These are phyloP conservation scores for Aspergillus viridinutans DNA, from an alignment of 2,329 filamentous ascomycete species.

Conservation along the genomic window DNA sequence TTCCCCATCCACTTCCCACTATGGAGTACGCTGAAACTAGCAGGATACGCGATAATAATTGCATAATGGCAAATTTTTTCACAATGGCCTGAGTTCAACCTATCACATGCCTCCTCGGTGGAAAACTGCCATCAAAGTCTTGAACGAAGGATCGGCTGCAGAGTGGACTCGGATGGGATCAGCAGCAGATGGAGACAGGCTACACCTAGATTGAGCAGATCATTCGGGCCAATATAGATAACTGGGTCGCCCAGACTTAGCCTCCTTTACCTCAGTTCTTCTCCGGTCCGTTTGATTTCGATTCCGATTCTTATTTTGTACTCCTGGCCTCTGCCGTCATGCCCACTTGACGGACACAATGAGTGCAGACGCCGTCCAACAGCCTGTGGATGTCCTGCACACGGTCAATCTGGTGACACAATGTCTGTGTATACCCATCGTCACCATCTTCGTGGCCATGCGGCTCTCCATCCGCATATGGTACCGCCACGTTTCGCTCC, in stretches of 20 bases:
- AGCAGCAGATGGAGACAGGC: neutral
- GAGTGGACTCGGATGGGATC: neutral
- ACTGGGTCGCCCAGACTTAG: neutral
- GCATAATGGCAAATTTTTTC: no score
- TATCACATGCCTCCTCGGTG: neutral
- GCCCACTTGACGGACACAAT: slow-evolving; percentile 13
- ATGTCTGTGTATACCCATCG: slow-evolving; percentile 33
- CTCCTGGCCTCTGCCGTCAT: neutral
- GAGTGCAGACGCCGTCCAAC: slow-evolving; percentile 9
- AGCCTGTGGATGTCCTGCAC: slow-evolving; percentile 24
- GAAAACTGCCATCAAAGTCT: neutral
- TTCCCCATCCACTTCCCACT: no score
- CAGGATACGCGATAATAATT: no score
- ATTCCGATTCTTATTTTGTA: neutral
- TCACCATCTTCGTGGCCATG: slow-evolving; percentile 27
- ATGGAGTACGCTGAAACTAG: no score
- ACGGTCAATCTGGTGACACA: slow-evolving; percentile 35
- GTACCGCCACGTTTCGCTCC: slow-evolving; percentile 26
- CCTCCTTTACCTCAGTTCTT: neutral
- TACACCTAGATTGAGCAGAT: neutral
- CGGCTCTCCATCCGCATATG: slow-evolving; percentile 28
- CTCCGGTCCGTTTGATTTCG: neutral
- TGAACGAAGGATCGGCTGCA: neutral
- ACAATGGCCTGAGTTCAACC: neutral
- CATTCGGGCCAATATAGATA: neutral